Evolutionary conservation across 2,329 filamentous ascomycete genomes (phyloP).

Genomic region (Fusarium dlaminii): DNA sequence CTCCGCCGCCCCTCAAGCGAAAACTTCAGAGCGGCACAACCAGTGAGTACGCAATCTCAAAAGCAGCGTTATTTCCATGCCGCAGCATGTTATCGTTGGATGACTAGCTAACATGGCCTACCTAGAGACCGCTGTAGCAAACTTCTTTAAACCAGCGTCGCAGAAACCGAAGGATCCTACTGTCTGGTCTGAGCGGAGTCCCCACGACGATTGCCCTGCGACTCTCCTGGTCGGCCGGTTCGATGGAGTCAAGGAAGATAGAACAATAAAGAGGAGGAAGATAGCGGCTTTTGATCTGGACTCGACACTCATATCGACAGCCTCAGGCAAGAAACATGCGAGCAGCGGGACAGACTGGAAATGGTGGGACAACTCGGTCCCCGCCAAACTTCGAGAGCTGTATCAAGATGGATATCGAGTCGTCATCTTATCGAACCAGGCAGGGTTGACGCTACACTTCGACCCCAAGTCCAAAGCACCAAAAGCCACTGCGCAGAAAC

Average conservation of each 20-base stretch:
- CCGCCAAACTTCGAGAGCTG: conserved; percentile 71
- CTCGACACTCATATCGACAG: conserved; percentile 83
- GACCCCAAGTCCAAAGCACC: conserved; percentile 72
- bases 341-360: conserved; percentile 83
- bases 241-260: conserved; percentile 53
- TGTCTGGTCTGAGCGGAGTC: conserved; percentile 74
- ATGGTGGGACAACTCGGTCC: conserved; percentile 86
- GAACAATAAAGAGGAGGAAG: conserved; percentile 57
- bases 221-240: conserved; percentile 82
- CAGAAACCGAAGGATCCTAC: conserved; percentile 83
- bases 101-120: conserved; percentile 23
- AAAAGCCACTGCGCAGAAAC: conserved; percentile 68
- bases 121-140: conserved; percentile 74
- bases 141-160: conserved; percentile 88
- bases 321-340: conserved; percentile 82
- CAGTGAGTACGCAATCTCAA: conserved; percentile 48
- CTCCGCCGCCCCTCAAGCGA: conserved; percentile 63
- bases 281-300: conserved; percentile 83
- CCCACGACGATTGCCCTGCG: conserved; percentile 56
- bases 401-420: conserved; percentile 77
- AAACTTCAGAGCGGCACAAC: conserved; percentile 62
- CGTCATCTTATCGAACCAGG: conserved; percentile 90
- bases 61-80: neutral
- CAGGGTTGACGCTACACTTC: conserved; percentile 77
- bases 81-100: neutral